These are phyloP conservation scores for Lyophyllum semitale DNA, from an alignment of 768 basidiomycete genomes.

Conservation along the genomic window DNA sequence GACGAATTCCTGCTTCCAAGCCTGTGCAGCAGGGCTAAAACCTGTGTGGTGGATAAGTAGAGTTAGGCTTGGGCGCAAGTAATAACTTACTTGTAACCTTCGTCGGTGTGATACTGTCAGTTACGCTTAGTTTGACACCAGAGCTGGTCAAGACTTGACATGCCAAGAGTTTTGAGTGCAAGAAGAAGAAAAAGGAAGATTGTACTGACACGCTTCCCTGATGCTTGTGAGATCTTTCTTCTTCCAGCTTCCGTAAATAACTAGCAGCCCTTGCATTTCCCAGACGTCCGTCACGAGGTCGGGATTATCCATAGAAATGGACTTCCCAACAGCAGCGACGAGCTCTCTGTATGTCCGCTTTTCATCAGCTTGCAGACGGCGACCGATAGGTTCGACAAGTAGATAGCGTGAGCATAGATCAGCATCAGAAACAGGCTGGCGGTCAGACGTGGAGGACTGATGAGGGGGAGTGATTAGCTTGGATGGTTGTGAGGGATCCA, in stretches of 20 bases:
- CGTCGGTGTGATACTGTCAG: too few relatives aligned
- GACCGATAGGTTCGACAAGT: neutral
- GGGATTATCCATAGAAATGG: too few relatives aligned
- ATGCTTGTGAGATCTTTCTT: neutral
- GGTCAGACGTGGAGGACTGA: neutral
- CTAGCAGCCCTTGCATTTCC: too few relatives aligned
- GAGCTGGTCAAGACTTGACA: too few relatives aligned
- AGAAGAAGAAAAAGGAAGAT: neutral
- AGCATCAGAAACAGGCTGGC: neutral
- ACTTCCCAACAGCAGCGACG: neutral
- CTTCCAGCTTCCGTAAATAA: neutral
- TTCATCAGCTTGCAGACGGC: neutral
- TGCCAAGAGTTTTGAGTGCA: neutral
- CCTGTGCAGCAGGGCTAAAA: neutral
- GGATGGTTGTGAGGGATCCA: too few relatives aligned
- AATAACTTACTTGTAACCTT: too few relatives aligned
- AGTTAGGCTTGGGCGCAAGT: neutral
- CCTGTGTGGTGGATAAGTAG: neutral
- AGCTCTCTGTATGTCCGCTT: neutral
- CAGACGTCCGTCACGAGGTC: too few relatives aligned
- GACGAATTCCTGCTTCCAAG: neutral
- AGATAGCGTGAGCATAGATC: neutral
- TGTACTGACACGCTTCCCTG: neutral
- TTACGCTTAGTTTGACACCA: neutral
- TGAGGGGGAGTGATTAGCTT: neutral